phyloP scores from a whole-genome alignment of 116 monocot species.

The Cymodocea nodosa region DNA sequence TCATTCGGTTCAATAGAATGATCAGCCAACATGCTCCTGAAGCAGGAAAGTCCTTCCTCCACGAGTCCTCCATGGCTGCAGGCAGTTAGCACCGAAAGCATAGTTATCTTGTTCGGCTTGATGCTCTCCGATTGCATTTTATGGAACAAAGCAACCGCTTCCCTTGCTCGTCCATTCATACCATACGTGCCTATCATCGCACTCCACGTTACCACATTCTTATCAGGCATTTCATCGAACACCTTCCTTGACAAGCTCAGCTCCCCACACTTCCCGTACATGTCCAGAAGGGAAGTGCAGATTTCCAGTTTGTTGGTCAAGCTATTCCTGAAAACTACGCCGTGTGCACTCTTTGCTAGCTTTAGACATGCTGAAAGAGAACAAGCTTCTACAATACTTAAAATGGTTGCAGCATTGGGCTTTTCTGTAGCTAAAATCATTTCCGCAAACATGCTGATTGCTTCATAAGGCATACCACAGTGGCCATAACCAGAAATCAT shows the following conservation, averaged over 20 bases:
- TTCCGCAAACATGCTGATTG: constrained; percentile 33
- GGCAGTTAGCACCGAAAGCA: constrained; percentile 46
- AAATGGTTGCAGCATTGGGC: constrained; percentile 44
- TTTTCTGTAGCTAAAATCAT: constrained; percentile 18
- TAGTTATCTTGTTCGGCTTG: constrained; percentile 48
- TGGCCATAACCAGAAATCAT: constrained; percentile 45
- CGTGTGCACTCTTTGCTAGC: constrained; percentile 35
- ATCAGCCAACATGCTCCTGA: constrained; percentile 23
- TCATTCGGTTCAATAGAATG: constrained; percentile 14
- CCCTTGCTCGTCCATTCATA: constrained; percentile 43
- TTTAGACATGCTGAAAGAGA: constrained; percentile 28
- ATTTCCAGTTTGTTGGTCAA: constrained; percentile 26
- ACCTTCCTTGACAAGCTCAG: constrained; percentile 25
- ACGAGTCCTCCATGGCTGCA: constrained; percentile 69
- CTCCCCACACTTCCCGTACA: constrained; percentile 61
- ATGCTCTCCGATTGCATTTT: constrained; percentile 26
- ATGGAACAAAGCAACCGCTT: constrained; percentile 33
- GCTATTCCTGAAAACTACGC: constrained; percentile 23
- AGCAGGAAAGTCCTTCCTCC: constrained; percentile 38
- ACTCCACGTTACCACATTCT: constrained; percentile 51
- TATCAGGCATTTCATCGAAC: constrained; percentile 33
- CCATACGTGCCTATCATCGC: constrained; percentile 54
- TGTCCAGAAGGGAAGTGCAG: constrained; percentile 45
- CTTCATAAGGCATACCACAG: constrained; percentile 32
- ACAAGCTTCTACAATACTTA: constrained; percentile 67